Percentiles rank a stretch among this genome's conserved stretches.
These are phyloP conservation scores for Monilinia aucupariae DNA, from an alignment of 2,329 filamentous ascomycete species.

Conservation along the genomic window DNA sequence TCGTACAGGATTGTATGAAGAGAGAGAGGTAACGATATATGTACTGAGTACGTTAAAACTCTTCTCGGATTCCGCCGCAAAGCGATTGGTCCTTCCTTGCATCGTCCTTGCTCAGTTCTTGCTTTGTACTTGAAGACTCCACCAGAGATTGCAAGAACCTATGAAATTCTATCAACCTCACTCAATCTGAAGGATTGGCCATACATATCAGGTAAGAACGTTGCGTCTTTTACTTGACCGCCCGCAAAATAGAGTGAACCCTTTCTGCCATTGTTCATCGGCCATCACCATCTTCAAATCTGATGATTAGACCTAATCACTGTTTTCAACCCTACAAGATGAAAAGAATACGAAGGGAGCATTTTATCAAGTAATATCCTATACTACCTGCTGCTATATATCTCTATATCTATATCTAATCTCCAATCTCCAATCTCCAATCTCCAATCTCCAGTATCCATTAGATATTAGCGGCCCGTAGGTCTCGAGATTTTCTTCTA, in stretches of 20 bases:
- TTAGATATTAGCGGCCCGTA: neutral
- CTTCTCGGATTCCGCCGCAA: conserved; percentile 13
- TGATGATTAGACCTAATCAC: conserved; percentile 4
- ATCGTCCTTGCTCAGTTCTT: conserved; percentile 3
- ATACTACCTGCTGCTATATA: neutral
- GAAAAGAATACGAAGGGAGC: neutral
- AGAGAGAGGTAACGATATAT: no score
- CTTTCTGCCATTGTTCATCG: no score
- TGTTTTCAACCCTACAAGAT: neutral
- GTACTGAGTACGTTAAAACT: no score
- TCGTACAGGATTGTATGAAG: no score
- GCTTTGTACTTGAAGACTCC: conserved; percentile 1
- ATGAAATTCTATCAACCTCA: neutral
- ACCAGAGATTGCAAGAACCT: neutral
- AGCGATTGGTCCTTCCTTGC: conserved; percentile 6
- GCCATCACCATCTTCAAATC: conserved; percentile 7
- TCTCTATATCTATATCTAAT: neutral
- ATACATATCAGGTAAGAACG: neutral
- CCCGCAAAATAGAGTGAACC: conserved; percentile 6
- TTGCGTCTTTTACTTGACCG: neutral
- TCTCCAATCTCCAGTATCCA: no score
- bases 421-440: no score
- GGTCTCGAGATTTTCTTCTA: neutral
- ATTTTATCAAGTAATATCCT: conserved; percentile 1
- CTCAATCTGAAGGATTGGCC: neutral